phyloP scores from a whole-genome alignment of 2,329 filamentous ascomycete genomes.

The Cadophora malorum region DNA sequence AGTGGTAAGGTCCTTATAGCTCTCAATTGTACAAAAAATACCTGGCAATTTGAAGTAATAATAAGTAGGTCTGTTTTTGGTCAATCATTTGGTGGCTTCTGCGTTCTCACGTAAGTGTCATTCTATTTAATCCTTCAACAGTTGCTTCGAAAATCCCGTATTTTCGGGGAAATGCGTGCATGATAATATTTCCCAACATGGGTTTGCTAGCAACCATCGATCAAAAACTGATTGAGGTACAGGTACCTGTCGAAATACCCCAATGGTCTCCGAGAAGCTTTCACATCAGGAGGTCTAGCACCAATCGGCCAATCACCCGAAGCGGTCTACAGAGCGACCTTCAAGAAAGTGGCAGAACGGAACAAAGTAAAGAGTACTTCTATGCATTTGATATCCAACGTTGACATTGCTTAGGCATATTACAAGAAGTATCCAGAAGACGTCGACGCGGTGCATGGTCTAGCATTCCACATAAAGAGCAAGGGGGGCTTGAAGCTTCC shows the following conservation, averaged over 20 bases:
- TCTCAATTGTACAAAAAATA: background rate
- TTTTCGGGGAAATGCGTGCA: background rate
- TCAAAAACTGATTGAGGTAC: background rate
- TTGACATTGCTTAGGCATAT: constrained; percentile 59
- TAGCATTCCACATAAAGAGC: constrained; percentile 58
- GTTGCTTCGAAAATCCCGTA: background rate
- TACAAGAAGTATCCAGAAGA: constrained; percentile 86
- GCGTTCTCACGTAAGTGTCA: constrained; percentile 71
- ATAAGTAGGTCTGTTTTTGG: constrained; percentile 81
- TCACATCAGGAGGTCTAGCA: constrained; percentile 83
- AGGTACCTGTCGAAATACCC: constrained; percentile 73
- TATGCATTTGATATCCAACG: background rate
- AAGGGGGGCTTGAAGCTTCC: constrained; percentile 69
- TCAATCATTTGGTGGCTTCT: constrained; percentile 93
- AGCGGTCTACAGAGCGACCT: constrained; percentile 77
- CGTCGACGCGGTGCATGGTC: constrained; percentile 65
- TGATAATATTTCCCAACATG: background rate
- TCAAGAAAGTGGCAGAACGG: constrained; percentile 70
- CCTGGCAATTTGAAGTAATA: background rate
- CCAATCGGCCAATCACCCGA: constrained; percentile 76
- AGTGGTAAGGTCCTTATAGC: constrained; percentile 60
- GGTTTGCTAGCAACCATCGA: background rate
- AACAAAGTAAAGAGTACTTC: constrained; percentile 54
- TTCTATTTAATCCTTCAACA: background rate
- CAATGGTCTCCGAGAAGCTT: constrained; percentile 79